Base-by-base conservation (phyloP, 2,329 filamentous ascomycete species). In the Sporothrix mexicana region DNA sequence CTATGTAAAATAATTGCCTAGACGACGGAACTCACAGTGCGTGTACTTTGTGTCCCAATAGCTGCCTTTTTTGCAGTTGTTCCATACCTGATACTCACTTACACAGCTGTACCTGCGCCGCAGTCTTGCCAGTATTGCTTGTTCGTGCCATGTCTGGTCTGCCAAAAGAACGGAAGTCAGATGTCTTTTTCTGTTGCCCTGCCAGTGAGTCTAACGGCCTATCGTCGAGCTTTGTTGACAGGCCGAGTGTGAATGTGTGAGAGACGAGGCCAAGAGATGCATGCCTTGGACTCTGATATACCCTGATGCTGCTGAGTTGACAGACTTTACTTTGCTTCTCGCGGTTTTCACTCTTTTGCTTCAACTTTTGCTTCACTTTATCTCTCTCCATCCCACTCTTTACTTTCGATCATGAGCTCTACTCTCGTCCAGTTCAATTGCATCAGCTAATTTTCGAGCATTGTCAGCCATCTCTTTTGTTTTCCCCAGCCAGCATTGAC, bases 401-500 rank as follows among this genome's bases (percentile, higher is more conserved):
- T 36, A 17, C 23, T n/a, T 9, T 67, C 57, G n/a, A n/a, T 3
- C 30, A 36, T 36, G 30, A 36, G n/a, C 41, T 47, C 51, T 17
- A 49, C 15, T 15, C 23, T 67, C 64, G 20, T n/a, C 10, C 23
- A 68, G 25, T 25, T 41, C 47, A 15, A 53, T 36, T 51, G 45
- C 47, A 23, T 30, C 25, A 51, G 25, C 15, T 67, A 67, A 36
- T 36, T 6, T 36, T 36, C 30, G 30, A 36, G 30, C 30, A 36
- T 36, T 36, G 30, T 30, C 25, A 51, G 25, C 23, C 51, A 67
- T 36, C 20, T 30, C 15, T 6, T 67, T 67, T 67, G 30, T 36
- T 36, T 36, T 36, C 30, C 15, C n/a, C 47, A 67, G 64, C 64
- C 64, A 67, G 64, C 64, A 67, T 66, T 47, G 61, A 66, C 61